Evolutionary conservation across 2,329 filamentous ascomycete genomes (phyloP), one percentile per base, ranked within the genome.

Genomic region (Fusarium sp.): DNA sequence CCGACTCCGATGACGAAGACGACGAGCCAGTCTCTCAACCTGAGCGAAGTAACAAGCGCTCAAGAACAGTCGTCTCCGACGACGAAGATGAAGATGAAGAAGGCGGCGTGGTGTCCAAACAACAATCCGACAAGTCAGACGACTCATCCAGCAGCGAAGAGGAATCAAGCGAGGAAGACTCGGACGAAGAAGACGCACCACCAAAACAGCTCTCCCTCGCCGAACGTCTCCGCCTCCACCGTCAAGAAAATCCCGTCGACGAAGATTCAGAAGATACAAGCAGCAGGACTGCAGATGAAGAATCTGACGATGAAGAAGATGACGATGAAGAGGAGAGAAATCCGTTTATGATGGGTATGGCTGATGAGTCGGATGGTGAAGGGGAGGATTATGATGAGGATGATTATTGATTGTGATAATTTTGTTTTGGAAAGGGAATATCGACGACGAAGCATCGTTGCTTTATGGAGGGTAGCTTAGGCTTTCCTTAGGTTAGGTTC

Each of bases 321-420:
- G 72, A 67, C 0, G 72, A 72, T 2, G 72, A 71, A 1, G 70
- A 75, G 2, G 72, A 72, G 7, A 73, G 72, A 2, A 72, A 75
- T 20, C 77, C 70, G 1, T 71, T 79, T 27, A 63, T 80, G 9
- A 72, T 76, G 46, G 68, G 69, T 20, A 78, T 80, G 77, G 80
- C 80, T 0, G 78, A 75, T 4, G 80, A 80, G 32, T 75, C 76
- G 2, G 76, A 77, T 4, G 75, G 73, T 10, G 74, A 73, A n/a
- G 73, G 67, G 3, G 73, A 76, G 1, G 61, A 58, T 21, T 57
- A 71, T 4, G 70, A 67, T 7, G 70, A 66, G 53, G 69, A 71
- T 45, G 60, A 61, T n/a, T 65, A 66, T 40, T 66, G 43, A 59
- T 16, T 30, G 6, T 30, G 6, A 14, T 30, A 30, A 13, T 13